Percentiles rank a stretch among this genome's conserved stretches.
phyloP scores from a whole-genome alignment of 805 yeast genomes.

The Candida succiphila region DNA sequence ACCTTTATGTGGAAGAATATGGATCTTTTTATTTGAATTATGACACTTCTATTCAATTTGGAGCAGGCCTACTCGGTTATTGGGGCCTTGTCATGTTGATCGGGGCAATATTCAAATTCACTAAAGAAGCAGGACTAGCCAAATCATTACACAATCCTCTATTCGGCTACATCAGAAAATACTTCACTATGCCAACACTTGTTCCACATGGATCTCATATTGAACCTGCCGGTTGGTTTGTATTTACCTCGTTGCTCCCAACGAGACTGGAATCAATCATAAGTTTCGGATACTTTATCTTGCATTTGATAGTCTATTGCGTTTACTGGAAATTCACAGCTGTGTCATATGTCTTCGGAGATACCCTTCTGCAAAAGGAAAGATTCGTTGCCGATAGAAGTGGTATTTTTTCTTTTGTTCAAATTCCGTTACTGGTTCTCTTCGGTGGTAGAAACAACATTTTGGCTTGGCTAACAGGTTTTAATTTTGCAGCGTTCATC shows the following conservation, averaged over 20 bases:
- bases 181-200: slow-evolving; percentile 30
- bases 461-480: slow-evolving; percentile 31
- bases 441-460: slow-evolving; percentile 41
- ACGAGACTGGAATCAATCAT: slow-evolving; percentile 23
- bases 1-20: background rate
- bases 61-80: slow-evolving; percentile 25
- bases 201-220: slow-evolving; percentile 13
- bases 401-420: slow-evolving; percentile 29
- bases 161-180: slow-evolving; percentile 23
- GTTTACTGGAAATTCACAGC: slow-evolving; percentile 7
- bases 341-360: slow-evolving; percentile 15
- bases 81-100: slow-evolving; percentile 30
- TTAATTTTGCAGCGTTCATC: slow-evolving; percentile 32
- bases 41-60: slow-evolving; percentile 22
- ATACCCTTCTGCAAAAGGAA: slow-evolving; percentile 24
- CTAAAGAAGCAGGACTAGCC: slow-evolving; percentile 15
- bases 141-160: slow-evolving; percentile 21
- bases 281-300: slow-evolving; percentile 14
- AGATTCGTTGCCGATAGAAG: slow-evolving; percentile 22
- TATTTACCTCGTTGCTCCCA: slow-evolving; percentile 16
- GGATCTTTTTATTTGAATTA: slow-evolving; percentile 10
- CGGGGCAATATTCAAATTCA: slow-evolving; percentile 24
- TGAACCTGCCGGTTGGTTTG: slow-evolving; percentile 7
- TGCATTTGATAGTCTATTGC: slow-evolving; percentile 15
- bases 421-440: slow-evolving; percentile 30